These are phyloP conservation scores for Opeltia flavorubescens DNA, from an alignment of 495 filamentous ascomycete species.

Conservation along the genomic window DNA sequence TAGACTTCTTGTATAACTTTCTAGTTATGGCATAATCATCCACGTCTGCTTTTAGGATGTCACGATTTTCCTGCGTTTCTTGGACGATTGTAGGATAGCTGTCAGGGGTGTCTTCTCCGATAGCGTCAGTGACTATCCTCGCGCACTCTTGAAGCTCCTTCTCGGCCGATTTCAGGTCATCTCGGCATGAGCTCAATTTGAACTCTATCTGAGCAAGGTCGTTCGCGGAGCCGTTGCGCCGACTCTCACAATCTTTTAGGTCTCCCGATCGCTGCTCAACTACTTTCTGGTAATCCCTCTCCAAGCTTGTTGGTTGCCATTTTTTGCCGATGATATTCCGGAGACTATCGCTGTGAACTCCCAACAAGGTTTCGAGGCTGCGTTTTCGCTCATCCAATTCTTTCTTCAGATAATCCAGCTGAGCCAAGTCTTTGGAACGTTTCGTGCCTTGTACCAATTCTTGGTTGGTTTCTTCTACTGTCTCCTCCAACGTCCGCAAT, in stretches of 20 bases:
- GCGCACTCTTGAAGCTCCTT: slow-evolving; percentile 47
- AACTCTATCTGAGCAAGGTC: slow-evolving; percentile 68
- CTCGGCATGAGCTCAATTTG: slow-evolving; percentile 51
- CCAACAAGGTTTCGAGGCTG: slow-evolving; percentile 61
- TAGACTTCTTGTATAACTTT: slow-evolving; percentile 48
- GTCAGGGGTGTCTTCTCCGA: slow-evolving; percentile 35
- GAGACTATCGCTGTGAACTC: slow-evolving; percentile 58
- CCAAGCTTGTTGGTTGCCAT: slow-evolving; percentile 59
- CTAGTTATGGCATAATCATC: slow-evolving; percentile 46
- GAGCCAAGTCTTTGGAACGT: slow-evolving; percentile 63
- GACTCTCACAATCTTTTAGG: slow-evolving; percentile 45
- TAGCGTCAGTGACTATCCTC: slow-evolving; percentile 32
- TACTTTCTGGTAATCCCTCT: slow-evolving; percentile 53
- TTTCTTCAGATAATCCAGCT: slow-evolving; percentile 63
- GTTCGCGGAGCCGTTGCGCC: slow-evolving; percentile 53
- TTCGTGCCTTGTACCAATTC: slow-evolving; percentile 71
- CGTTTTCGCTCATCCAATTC: slow-evolving; percentile 55
- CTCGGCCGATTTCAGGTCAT: slow-evolving; percentile 46
- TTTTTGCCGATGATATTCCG: slow-evolving; percentile 39
- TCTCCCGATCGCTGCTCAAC: slow-evolving; percentile 38
- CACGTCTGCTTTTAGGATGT: slow-evolving; percentile 46
- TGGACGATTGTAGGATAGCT: slow-evolving; percentile 37
- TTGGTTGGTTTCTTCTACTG: slow-evolving; percentile 48
- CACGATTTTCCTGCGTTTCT: slow-evolving; percentile 44
- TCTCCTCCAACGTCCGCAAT: slow-evolving; percentile 52